These are phyloP conservation scores for Epichloe hybrida DNA, from an alignment of 2,329 filamentous ascomycete genomes.

Conservation along the genomic window DNA sequence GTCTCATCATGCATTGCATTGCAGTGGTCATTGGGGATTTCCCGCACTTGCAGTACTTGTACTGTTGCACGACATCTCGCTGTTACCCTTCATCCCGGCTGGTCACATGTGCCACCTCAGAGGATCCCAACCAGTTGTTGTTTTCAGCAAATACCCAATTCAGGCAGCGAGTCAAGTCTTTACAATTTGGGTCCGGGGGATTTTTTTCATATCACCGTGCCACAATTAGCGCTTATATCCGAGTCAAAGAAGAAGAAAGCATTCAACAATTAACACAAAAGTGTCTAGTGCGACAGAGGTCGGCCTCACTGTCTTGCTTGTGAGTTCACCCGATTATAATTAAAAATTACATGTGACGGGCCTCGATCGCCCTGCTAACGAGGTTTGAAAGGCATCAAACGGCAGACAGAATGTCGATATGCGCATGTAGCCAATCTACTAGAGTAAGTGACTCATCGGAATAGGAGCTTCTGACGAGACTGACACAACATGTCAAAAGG, in stretches of 20 bases:
- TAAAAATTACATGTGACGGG: not conserved
- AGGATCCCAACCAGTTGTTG: not conserved
- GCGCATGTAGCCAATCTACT: conserved; percentile 64
- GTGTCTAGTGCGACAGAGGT: conserved; percentile 54
- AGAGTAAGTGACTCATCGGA: conserved; percentile 40
- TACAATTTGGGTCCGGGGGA: not conserved
- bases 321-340: conserved; percentile 21
- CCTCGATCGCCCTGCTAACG: conserved; percentile 6
- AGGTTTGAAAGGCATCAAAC: conserved; percentile 49
- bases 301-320: conserved; percentile 55
- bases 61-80: conserved; percentile 4
- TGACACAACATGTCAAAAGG: conserved; percentile 19
- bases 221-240: too few relatives aligned
- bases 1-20: not conserved
- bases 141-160: not conserved
- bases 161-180: not conserved
- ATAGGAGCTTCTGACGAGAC: conserved; percentile 4
- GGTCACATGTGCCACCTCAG: not conserved
- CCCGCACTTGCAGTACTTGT: not conserved
- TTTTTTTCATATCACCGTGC: not conserved
- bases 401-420: conserved; percentile 64
- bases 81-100: not conserved
- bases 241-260: too few relatives aligned
- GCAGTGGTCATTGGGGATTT: not conserved
- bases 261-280: not conserved